Evolutionary conservation across 441 rosid species (phyloP).

Genomic region (Populus hybrid): DNA sequence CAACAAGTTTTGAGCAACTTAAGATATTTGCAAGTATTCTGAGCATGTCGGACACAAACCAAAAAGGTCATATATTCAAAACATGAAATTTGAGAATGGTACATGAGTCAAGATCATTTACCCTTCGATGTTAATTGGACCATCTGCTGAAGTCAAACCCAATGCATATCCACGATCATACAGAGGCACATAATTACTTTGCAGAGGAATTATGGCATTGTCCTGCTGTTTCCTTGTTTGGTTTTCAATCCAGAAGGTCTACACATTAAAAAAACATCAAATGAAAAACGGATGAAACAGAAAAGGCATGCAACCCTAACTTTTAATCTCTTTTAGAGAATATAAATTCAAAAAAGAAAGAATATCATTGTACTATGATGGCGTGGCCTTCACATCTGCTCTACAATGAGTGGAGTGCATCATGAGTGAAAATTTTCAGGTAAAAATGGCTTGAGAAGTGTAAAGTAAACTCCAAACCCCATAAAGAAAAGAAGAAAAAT

Average conservation of each 20-base stretch:
- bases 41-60: neutral
- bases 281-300: conserved; percentile 6
- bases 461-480: neutral
- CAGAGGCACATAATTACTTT: conserved; percentile 62
- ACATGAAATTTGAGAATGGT: neutral
- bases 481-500: conserved; percentile 4
- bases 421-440: neutral
- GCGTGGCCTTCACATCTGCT: neutral
- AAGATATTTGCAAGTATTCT: neutral
- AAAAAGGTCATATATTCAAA: conserved; percentile 1
- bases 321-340: neutral
- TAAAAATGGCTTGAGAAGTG: neutral
- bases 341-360: neutral
- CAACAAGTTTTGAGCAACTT: neutral
- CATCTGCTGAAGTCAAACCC: conserved; percentile 74
- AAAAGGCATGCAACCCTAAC: neutral
- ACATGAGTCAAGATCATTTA: conserved; percentile 23
- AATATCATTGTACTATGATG: neutral
- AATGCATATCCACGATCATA: conserved; percentile 88
- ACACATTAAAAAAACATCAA: conserved; percentile 34
- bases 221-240: conserved; percentile 45
- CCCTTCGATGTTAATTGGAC: conserved; percentile 68
- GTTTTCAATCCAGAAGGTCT: conserved; percentile 90
- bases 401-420: neutral
- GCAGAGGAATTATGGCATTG: conserved; percentile 40